Base-by-base conservation (phyloP, 805 yeast genomes). In the Metschnikowia cubensis region DNA sequence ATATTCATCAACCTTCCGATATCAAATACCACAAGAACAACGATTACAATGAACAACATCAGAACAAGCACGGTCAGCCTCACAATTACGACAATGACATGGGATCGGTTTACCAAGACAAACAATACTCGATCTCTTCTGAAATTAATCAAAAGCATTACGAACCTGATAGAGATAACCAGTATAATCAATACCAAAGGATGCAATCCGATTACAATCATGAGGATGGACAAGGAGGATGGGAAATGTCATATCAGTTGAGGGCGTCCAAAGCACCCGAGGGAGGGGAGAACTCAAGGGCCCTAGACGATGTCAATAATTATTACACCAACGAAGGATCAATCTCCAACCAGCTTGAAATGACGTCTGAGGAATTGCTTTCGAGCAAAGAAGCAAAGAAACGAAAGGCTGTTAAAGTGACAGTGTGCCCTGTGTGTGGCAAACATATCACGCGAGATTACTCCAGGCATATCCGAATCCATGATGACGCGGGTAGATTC, bases 381-480 rank as follows among this genome's bases (percentile, higher is more conserved):
- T 10, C 35, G 14, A 17, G 36, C 49, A 17, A 51, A 36, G 42
- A 39, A 39, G 25, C 36, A 10, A 53, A 61, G 48, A 70, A 69
- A 57, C 67, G 69, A 42, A 58, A 66, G 39, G 48, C 50, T 17
- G 51, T 66, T 31, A 73, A 71, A 50, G 76, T 75, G 10, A 64
- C 74, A 20, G 60, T 65, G 11, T 73, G 78, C 50, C 48, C 66
- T 6, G 57, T 73, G 14, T 73, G 78, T 55, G 73, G 67, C 47
- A 71, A 71, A 52, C 70, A 58, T 56, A 73, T 73, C 47, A 65
- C 70, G 47, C 55, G 78, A 42, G 78, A 73, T 54, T 58, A 70
- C 44, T 68, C 71, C 5, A 56, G 78, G 37, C 78, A 73, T 54
- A 62, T 72, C 64, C 60, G 78, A 35, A 73, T 70, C 38, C 78